A percentile compares a stretch with the other conserved stretches of the same genome.
Evolutionary conservation across 495 filamentous ascomycete genomes (phyloP).

Genomic region (Trichoderma parareesei): DNA sequence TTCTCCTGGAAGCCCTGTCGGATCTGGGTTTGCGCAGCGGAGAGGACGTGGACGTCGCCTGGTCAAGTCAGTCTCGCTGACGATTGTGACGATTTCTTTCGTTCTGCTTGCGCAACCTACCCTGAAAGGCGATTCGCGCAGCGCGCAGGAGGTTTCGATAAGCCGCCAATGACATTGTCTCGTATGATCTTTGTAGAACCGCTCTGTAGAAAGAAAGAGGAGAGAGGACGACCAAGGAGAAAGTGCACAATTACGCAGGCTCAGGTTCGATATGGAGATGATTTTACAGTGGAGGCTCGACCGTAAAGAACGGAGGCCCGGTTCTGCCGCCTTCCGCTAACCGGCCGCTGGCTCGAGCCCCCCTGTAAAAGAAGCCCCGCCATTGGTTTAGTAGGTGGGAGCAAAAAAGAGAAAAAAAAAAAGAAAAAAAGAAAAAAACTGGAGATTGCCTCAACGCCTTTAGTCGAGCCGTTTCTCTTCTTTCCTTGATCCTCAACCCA

Average conservation of each 20-base stretch:
- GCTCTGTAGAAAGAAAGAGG: neutral
- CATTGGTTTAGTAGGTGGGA: slow-evolving; percentile 2
- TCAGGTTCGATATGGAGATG: neutral
- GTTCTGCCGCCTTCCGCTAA: slow-evolving; percentile 3
- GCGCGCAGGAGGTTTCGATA: slow-evolving; percentile 82
- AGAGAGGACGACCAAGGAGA: neutral
- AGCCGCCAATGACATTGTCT: slow-evolving; percentile 58
- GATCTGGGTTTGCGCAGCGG: slow-evolving; percentile 60
- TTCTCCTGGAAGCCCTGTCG: slow-evolving; percentile 63
- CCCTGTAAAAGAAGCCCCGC: neutral
- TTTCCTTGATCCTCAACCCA: slow-evolving; percentile 10
- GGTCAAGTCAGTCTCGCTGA: neutral
- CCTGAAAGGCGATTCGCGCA: slow-evolving; percentile 72
- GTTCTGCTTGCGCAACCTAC: slow-evolving; percentile 33
- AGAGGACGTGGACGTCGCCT: slow-evolving; percentile 62
- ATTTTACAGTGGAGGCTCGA: neutral
- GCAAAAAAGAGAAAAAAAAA: slow-evolving; percentile 1
- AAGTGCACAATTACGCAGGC: neutral
- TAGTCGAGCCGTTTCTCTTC: neutral
- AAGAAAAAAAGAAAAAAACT: slow-evolving; percentile 15
- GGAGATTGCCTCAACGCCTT: slow-evolving; percentile 14
- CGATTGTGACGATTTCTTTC: neutral
- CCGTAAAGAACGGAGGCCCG: neutral
- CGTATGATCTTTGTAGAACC: neutral
- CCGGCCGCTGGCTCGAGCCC: neutral